Evolutionary conservation across 495 filamentous ascomycete genomes (phyloP), one percentile per base, ranked within the genome.

Genomic region (Tirmania nivea): DNA sequence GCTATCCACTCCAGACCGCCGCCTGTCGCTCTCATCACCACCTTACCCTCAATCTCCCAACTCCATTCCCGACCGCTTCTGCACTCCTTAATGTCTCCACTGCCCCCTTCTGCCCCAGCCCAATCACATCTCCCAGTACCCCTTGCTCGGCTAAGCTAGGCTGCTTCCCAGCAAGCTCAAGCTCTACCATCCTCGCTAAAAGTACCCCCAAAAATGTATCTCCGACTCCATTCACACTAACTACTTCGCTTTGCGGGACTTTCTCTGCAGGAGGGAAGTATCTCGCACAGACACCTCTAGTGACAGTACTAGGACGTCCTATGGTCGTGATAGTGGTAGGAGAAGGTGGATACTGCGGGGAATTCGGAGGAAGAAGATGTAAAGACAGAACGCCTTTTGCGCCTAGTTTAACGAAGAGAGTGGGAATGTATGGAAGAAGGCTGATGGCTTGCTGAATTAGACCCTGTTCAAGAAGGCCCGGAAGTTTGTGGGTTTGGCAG

Each of bases 181-280:
- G 14, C 31, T 47, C 52, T 14, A 51, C 49, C 9, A 59, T 14
- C 19, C 83, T 82, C 1, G 86, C 79, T 20, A 93, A 68, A 35
- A 93, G 42, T 14, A 84, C 81, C 3, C 89, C 90, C 2, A 90
- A 69, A 58, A 95, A 84, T 0, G 90, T 96, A 68, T 97, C 90
- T 6, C 90, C 90, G 0, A 86, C 87, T 0, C 88, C 90, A 63
- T 95, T 97, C 11, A 95, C 90, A 57, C 83, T 89, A 11, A 89
- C 79, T 5, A 93, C 71, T 34, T 86, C 75, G 14, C 73, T 65
- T 0, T 68, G 58, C 10, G 57, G 51, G 1, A 94, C 69, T n/a
- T 68, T 63, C 67, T 83, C 78, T 2, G 72, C 73, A 12, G 82
- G 70, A 0, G 80, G 75, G 66, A 86, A 90, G 20, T 88, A 64